Conservation (phyloP, 202 grass and related monocot genomes). For the Setaria italica region DNA sequence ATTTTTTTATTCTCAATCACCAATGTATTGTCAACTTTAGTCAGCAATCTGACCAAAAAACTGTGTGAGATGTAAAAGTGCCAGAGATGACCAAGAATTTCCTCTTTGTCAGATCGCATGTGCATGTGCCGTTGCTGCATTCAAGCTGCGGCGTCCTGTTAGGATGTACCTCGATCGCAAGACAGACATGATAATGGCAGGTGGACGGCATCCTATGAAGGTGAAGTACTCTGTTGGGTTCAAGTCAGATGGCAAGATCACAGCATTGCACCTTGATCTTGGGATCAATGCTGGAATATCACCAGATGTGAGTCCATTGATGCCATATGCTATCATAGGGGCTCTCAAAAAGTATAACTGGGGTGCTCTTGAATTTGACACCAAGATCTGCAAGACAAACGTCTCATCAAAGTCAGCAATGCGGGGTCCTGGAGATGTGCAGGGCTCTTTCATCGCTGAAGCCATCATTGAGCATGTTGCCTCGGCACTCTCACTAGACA, state of each 20-base stretch:
- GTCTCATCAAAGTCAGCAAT: constrained; percentile 69
- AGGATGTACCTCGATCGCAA: constrained; percentile 84
- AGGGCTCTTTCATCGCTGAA: constrained; percentile 92
- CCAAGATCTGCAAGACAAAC: constrained; percentile 86
- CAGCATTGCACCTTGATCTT: constrained; percentile 69
- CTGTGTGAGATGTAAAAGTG: neutral
- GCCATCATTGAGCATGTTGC: constrained; percentile 88
- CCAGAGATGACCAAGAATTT: neutral
- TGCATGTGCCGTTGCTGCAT: constrained; percentile 78
- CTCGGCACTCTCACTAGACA: constrained; percentile 53
- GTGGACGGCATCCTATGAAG: constrained; percentile 82
- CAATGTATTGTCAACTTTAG: neutral
- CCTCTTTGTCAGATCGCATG: constrained; percentile 51
- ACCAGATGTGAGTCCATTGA: constrained; percentile 40
- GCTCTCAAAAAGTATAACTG: constrained; percentile 89
- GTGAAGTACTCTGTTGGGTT: constrained; percentile 77
- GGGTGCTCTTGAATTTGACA: constrained; percentile 61
- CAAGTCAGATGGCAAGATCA: constrained; percentile 82
- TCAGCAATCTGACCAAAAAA: neutral
- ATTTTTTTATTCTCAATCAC: neutral
- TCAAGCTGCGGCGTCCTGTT: constrained; percentile 68
- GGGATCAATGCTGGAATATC: constrained; percentile 70
- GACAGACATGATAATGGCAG: constrained; percentile 87
- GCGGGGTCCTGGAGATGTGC: constrained; percentile 75
- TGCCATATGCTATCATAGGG: constrained; percentile 31